Base-by-base conservation (phyloP, 805 yeast genomes). In the Ogataea neopini region DNA sequence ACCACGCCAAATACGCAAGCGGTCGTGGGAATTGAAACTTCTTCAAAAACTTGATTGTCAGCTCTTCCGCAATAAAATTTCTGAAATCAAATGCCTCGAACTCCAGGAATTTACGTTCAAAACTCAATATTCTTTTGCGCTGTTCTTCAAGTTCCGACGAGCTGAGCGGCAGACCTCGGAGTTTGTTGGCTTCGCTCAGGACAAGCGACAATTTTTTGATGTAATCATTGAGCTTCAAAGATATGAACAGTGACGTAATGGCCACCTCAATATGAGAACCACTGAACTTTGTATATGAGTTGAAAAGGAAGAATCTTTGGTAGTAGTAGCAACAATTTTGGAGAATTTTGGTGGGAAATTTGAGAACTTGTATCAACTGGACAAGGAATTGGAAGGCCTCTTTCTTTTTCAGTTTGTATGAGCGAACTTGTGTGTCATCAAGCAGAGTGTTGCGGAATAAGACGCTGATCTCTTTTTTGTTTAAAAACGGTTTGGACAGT, bases 141-240 rank as follows among this genome's bases (percentile, higher is more conserved):
- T 81, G 83, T 22, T 68, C 71, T 19, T 86, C 92, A 7, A 77
- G 43, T n/a, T 63, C 68, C 6, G 26, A 36, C 2, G 49, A 44
- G 6, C 57, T 37, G 17, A 57, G 23, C 19, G 53, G 55, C 72
- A 61, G n/a, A 66, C 54, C 56, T 62, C 70, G 48, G n/a, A 63
- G 36, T 11, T 50, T 52, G 58, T 75, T 71, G 28, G 77, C 77
- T 13, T 75, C 79, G 3, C 67, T 63, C 38, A 84, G 75, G 10
- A 89, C 74, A 38, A 86, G 88, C 44, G 80, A 73, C 13, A 85
- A 63, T 56, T 86, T 86, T 62, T 88, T 89, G 35, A 89, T 83
- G 35, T 90, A 87, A 60, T 90, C 97, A 59, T 88, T 95, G 53
- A 83, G 81, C 63, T 90, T 88, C 36, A 84, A 71, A 2, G 96